These are phyloP conservation scores for Excoecaria agallocha DNA, from an alignment of 345 rosid genomes.

Conservation along the genomic window DNA sequence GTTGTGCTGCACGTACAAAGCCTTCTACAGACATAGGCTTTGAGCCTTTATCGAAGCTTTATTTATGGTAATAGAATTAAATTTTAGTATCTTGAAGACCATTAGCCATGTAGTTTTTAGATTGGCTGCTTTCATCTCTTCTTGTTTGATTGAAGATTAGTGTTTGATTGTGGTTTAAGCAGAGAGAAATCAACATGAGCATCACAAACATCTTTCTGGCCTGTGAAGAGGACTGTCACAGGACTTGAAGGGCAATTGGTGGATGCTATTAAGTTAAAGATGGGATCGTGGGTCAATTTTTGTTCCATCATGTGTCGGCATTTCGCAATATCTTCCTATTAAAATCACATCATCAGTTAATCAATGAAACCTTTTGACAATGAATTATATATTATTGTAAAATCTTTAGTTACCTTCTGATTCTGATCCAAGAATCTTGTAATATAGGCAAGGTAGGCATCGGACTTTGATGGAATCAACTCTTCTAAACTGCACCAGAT, in stretches of 20 bases:
- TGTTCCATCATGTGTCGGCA: constrained; percentile 43
- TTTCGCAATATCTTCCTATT: constrained; percentile 34
- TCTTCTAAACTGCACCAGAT: constrained; percentile 42
- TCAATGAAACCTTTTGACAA: neutral
- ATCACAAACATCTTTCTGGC: constrained; percentile 25
- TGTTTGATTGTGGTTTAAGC: constrained; percentile 26
- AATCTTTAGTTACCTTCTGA: constrained; percentile 32
- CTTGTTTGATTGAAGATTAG: constrained; percentile 8
- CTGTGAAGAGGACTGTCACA: constrained; percentile 44
- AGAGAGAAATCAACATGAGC: constrained; percentile 36
- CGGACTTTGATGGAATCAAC: constrained; percentile 21
- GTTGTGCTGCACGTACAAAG: neutral
- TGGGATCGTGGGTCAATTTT: neutral
- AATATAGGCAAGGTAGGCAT: constrained; percentile 16
- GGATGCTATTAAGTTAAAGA: neutral
- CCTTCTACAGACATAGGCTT: no score
- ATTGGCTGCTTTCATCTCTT: constrained; percentile 34
- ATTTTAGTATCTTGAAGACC: neutral
- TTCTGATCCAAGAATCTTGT: constrained; percentile 26
- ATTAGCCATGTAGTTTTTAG: neutral
- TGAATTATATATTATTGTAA: neutral
- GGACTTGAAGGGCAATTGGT: constrained; percentile 49
- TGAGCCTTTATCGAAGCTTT: neutral
- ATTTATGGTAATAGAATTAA: neutral
- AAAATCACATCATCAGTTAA: neutral